A percentile compares a stretch with the other conserved stretches of the same genome.
Evolutionary conservation across 306 rosid species (phyloP).

Genomic region (Gastrolobium villosum): DNA sequence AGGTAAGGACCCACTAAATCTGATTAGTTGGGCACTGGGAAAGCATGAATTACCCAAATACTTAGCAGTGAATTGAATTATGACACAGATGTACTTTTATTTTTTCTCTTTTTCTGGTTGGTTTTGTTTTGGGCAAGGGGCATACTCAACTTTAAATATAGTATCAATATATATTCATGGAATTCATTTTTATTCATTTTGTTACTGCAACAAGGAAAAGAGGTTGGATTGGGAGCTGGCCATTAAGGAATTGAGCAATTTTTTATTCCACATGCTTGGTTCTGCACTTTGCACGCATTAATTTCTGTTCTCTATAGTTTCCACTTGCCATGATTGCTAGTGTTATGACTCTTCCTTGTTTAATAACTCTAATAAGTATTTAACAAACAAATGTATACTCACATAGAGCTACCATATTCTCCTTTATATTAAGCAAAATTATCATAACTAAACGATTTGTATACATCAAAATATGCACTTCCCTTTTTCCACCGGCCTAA

Average conservation of each 20-base stretch:
- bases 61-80: conserved; percentile 39
- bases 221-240: conserved; percentile 38
- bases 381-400: conserved; percentile 20
- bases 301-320: conserved; percentile 29
- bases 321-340: conserved; percentile 36
- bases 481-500: not conserved
- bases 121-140: not conserved
- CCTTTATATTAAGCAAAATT: conserved; percentile 32
- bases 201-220: conserved; percentile 22
- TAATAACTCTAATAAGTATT: conserved; percentile 2
- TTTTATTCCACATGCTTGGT: conserved; percentile 38
- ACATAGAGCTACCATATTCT: conserved; percentile 3
- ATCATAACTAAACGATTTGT: conserved; percentile 1
- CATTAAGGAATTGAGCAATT: conserved; percentile 27
- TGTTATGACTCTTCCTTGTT: conserved; percentile 36
- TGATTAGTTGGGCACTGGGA: conserved; percentile 54
- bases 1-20: conserved; percentile 60
- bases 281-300: conserved; percentile 31
- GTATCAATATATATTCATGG: conserved; percentile 1
- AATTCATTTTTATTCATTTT: conserved; percentile 10
- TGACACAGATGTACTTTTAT: not conserved
- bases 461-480: conserved; percentile 24
- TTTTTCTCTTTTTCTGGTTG: conserved; percentile 14
- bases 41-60: conserved; percentile 49
- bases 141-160: not conserved